These are phyloP conservation scores for Eimeria tenella DNA, from an alignment of 169 alveolate genomes.

Conservation along the genomic window DNA sequence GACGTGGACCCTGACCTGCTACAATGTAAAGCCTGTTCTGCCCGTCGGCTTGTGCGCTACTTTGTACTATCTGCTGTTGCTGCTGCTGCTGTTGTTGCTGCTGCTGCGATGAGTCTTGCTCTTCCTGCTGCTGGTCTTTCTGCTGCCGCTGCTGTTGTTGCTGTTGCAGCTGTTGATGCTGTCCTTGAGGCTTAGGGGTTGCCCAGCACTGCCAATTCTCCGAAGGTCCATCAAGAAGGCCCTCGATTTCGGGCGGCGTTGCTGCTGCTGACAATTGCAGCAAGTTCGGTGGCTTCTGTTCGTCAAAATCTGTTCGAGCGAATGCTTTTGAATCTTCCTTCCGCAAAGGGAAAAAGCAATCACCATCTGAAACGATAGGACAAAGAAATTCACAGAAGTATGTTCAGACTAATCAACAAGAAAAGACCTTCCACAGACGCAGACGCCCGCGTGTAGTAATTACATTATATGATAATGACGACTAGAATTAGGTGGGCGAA, in stretches of 20 bases:
- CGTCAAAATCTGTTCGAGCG: neutral
- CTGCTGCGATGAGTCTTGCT: too few relatives aligned
- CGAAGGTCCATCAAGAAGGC: neutral
- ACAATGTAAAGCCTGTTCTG: neutral
- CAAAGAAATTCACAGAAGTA: too few relatives aligned
- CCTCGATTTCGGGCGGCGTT: conserved; percentile 10
- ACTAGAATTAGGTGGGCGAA: too few relatives aligned
- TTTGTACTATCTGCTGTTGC: too few relatives aligned
- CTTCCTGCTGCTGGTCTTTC: neutral
- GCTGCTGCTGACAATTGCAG: neutral
- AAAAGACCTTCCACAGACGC: too few relatives aligned
- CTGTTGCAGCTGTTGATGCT: conserved; percentile 1
- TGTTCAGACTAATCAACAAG: too few relatives aligned
- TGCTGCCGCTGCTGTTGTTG: neutral
- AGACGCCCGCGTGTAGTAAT: too few relatives aligned
- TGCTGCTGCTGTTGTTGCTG: too few relatives aligned
- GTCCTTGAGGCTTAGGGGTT: neutral
- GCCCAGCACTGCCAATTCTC: conserved; percentile 47
- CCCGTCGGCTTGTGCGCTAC: too few relatives aligned
- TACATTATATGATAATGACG: too few relatives aligned
- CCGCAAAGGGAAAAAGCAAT: conserved; percentile 56
- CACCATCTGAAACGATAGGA: conserved; percentile 15
- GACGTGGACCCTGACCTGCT: neutral
- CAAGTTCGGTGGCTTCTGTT: conserved; percentile 3
- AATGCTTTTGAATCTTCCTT: conserved; percentile 34